These are phyloP conservation scores for Scedosporium aurantiacum DNA, from an alignment of 2,329 filamentous ascomycete genomes.

Conservation along the genomic window DNA sequence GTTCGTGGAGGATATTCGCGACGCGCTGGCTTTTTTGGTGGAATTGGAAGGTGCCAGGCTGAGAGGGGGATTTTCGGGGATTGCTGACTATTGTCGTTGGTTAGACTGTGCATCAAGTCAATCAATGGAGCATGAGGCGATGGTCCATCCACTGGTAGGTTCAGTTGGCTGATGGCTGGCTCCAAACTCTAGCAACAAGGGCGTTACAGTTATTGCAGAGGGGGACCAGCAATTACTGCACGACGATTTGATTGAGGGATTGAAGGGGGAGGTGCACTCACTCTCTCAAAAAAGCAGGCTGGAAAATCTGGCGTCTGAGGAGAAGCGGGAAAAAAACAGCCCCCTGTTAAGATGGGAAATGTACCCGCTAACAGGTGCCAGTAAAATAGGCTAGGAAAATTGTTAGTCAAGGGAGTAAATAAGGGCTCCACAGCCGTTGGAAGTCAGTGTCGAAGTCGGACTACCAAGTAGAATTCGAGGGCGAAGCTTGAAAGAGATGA, in stretches of 20 bases:
- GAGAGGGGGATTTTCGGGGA: not conserved
- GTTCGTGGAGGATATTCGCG: not conserved
- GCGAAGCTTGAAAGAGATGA: not conserved
- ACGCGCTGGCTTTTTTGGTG: not conserved
- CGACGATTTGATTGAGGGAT: not conserved
- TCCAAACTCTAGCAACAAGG: not conserved
- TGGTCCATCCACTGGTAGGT: not conserved
- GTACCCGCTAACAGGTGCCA: not conserved
- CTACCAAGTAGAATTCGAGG: too few relatives aligned
- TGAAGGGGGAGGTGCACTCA: not conserved
- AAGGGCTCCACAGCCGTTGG: not conserved
- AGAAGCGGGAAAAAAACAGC: not conserved
- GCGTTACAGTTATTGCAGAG: not conserved
- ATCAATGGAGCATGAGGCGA: not conserved
- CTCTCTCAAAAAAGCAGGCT: not conserved
- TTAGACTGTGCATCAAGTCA: not conserved
- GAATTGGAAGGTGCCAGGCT: not conserved
- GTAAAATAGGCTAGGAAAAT: not conserved
- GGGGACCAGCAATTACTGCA: not conserved
- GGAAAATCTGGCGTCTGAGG: not conserved
- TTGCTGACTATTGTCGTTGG: slow-evolving; percentile 1
- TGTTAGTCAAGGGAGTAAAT: not conserved
- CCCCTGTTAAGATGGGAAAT: not conserved
- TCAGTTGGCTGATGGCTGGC: not conserved
- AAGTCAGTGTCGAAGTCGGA: not conserved